Base-by-base conservation (phyloP, 2,329 filamentous ascomycete genomes). In the Xylariaceae sp. region DNA sequence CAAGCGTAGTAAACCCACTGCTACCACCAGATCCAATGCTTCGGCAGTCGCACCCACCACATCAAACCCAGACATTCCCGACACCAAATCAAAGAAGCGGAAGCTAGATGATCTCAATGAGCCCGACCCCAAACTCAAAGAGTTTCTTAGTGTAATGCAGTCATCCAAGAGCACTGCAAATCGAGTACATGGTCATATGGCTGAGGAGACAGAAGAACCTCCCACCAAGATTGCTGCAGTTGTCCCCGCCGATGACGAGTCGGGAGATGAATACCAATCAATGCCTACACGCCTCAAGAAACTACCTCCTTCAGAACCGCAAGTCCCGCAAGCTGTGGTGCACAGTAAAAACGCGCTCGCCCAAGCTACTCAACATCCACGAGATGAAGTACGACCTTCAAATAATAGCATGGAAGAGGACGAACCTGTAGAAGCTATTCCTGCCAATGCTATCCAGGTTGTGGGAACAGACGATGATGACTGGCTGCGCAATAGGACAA, bases 401-500 rank as follows among this genome's bases (percentile, higher is more conserved):
- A 25, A 41, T 22, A 16, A 16, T 4, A 45, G 39, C 14, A 19
- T 19, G 35, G 20, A 44, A 3, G 10, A 12, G 2, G 22, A 19
- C 17, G 23, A 37, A 29, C 11, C 16, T 36, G 7, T 41, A 27
- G 44, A 43, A 10, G 42, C 42, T 6, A n/a, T 27, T 22, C 40
- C 52, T 59, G 35, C 54, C 57, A 21, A 35, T 49, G 47, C 58
- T n/a, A n/a, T n/a, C n/a, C n/a, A n/a, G n/a, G n/a, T n/a, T n/a
- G n/a, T n/a, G n/a, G n/a, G n/a, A 55, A 90, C 95, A 67, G 82
- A 84, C 47, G 90, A 96, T 67, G 82, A 85, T 49, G 91, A 97
- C 66, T 98, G 93, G 93, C 74, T 96, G 56, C 83, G 92, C 47
- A 92, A 87, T 52, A 82, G 87, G 56, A 97, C 91, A 12, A 96